Base-by-base conservation (phyloP, 129 eudicot species). In the Ambrosia trifida region DNA sequence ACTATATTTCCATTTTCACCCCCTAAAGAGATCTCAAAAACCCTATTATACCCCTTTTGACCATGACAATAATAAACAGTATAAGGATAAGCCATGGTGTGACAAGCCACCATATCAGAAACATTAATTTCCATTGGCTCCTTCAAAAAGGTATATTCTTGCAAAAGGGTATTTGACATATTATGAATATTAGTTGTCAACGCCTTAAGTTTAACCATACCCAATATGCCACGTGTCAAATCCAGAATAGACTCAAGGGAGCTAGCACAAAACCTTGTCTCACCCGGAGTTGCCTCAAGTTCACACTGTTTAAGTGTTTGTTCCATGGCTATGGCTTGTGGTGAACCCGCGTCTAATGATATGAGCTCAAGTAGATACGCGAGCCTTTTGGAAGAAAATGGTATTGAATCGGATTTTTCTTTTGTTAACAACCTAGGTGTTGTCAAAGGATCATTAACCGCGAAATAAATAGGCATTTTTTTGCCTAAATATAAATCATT, bases 401-500 rank as follows among this genome's bases (percentile, higher is more conserved):
- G 83, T 36, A 79, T 73, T 1, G 69, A 74, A 50, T 79, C 62
- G 36, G 76, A 64, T 35, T 67, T 76, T 67, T 79, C 61, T 74
- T 14, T 60, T 8, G 83, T 43, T 36, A 79, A 64, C 13, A 86
- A 69, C 24, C 79, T 83, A 24, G 94, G 91, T 30, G 91, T 75
- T 11, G 76, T 68, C 3, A 76, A 81, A 17, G 88, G 82, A 33
- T 85, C 85, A n/a, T 58, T 84, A 30, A 13, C 50, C n/a, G 87
- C 81, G 71, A 92, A 92, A 76, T 73, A 89, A 36, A 92, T 71
- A 1, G 77, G 76, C 75, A 92, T 81, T 2, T 61, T 72, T n/a
- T 86, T 79, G 11, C 95, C 91, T 1, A 19, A 57, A 76, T 86
- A 77, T 16, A 92, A 84, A 70, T 81, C 89, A 1, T 83, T 35